phyloP scores from a whole-genome alignment of 1,284 basidiomycete genomes.

The Leccinum fuscescens region DNA sequence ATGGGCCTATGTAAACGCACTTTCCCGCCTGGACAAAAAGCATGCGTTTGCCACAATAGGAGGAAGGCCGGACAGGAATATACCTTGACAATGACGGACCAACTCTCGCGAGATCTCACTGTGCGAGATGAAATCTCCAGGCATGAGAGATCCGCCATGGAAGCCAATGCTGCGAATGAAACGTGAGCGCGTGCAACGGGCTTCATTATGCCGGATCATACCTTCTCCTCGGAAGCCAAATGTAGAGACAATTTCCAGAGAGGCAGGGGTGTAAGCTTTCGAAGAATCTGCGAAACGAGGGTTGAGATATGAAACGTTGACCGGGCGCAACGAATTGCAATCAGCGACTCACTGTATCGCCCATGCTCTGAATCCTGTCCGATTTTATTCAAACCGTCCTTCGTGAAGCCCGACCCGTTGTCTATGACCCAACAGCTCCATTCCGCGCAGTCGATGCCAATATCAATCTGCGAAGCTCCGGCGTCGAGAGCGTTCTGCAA shows the following conservation, averaged over 20 bases:
- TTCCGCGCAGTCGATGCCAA: conserved; percentile 64
- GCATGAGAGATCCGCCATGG: conserved; percentile 71
- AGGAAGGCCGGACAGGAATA: conserved; percentile 6
- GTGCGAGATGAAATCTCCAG: conserved; percentile 79
- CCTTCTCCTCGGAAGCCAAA: conserved; percentile 93
- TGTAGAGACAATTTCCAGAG: conserved; percentile 52
- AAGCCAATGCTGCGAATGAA: conserved; percentile 65
- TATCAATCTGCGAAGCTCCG: conserved; percentile 56
- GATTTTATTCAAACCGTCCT: conserved; percentile 54
- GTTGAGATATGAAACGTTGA: not conserved
- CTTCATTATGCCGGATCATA: conserved; percentile 28
- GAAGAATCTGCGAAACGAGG: conserved; percentile 54
- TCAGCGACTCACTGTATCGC: conserved; percentile 59
- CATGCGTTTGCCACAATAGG: conserved; percentile 2
- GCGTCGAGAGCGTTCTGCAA: conserved; percentile 83
- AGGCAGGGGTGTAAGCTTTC: conserved; percentile 57
- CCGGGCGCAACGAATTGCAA: not conserved
- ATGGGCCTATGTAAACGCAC: conserved; percentile 66
- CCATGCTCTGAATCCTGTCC: conserved; percentile 50
- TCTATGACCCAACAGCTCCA: conserved; percentile 84
- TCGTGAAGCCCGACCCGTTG: conserved; percentile 74
- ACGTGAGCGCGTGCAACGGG: conserved; percentile 10
- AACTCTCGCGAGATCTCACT: conserved; percentile 52
- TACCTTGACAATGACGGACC: conserved; percentile 77
- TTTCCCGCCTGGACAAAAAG: conserved; percentile 52